Evolutionary conservation across 1,284 basidiomycete species (phyloP).

Genomic region (Acaromyces ingoldii): DNA sequence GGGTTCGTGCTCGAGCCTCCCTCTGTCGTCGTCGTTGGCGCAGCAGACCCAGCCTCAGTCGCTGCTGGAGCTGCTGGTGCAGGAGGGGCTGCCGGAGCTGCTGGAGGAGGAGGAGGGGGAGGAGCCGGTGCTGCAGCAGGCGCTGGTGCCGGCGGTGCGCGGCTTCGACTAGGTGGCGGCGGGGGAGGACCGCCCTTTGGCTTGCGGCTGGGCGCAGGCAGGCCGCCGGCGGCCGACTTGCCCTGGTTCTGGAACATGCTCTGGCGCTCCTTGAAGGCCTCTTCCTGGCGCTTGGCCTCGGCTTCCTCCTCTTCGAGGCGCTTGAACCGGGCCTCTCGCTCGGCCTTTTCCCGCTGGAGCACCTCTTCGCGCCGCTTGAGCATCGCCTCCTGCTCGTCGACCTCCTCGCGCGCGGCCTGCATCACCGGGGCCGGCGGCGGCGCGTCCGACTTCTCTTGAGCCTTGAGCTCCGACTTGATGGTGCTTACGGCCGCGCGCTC

Average conservation of each 20-base stretch:
- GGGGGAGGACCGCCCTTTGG: conserved; percentile 17
- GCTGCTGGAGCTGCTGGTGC: conserved; percentile 14
- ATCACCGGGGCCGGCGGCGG: conserved; percentile 29
- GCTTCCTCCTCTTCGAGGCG: conserved; percentile 44
- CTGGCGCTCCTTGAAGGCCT: conserved; percentile 41
- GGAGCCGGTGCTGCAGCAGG: conserved; percentile 20
- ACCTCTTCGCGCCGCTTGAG: conserved; percentile 41
- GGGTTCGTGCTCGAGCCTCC: conserved; percentile 35
- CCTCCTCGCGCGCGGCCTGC: conserved; percentile 27
- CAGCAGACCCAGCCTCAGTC: conserved; percentile 12
- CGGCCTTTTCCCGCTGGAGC: conserved; percentile 41
- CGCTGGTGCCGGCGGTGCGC: conserved; percentile 22
- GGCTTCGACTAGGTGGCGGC: conserved; percentile 30
- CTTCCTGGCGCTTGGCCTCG: conserved; percentile 37
- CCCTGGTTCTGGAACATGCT: conserved; percentile 23
- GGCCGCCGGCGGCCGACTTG: conserved; percentile 17
- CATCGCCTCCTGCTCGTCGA: conserved; percentile 38
- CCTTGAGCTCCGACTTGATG: conserved; percentile 35
- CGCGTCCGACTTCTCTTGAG: conserved; percentile 21
- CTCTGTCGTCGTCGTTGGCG: conserved; percentile 8
- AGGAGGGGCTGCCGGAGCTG: conserved; percentile 25
- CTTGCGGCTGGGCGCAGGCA: conserved; percentile 23
- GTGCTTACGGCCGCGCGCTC: conserved; percentile 28
- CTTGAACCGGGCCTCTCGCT: conserved; percentile 34
- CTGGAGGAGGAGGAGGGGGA: conserved; percentile 19